Conservation (phyloP, 352 stramenopile genomes). For the Stephanocyclus meneghinianus region DNA sequence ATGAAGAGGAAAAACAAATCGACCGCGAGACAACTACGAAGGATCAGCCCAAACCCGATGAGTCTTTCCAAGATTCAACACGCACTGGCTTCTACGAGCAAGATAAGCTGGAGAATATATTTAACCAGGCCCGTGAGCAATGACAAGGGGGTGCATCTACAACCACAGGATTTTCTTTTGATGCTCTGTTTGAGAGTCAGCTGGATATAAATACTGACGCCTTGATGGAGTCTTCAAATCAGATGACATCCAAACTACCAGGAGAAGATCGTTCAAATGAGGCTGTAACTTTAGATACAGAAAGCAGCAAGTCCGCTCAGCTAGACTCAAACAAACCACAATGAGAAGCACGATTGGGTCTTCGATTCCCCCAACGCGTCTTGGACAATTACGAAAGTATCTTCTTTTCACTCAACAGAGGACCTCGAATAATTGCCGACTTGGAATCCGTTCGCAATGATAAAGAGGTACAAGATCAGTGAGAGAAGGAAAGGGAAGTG, state of each 20-base stretch:
- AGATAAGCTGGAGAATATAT: conserved; percentile 74
- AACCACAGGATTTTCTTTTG: conserved; percentile 60
- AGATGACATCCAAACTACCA: neutral
- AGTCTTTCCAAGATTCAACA: conserved; percentile 3
- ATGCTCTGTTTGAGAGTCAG: conserved; percentile 43
- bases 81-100: conserved; percentile 65
- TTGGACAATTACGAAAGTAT: conserved; percentile 55
- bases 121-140: conserved; percentile 59
- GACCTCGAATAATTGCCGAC: conserved; percentile 59
- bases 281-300: neutral
- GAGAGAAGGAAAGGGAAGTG: conserved; percentile 63
- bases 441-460: conserved; percentile 55
- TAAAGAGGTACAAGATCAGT: conserved; percentile 52
- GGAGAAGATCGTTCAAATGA: neutral
- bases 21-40: conserved; percentile 12
- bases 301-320: neutral
- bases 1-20: neutral
- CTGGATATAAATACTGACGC: neutral
- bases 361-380: conserved; percentile 50
- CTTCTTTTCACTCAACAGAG: conserved; percentile 76
- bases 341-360: conserved; percentile 27
- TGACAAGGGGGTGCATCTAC: neutral
- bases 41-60: conserved; percentile 17
- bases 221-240: neutral
- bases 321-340: neutral